Evolutionary conservation across 306 rosid species (phyloP), one percentile per base, ranked within the genome.

Genomic region (Lathyrus aphaca): DNA sequence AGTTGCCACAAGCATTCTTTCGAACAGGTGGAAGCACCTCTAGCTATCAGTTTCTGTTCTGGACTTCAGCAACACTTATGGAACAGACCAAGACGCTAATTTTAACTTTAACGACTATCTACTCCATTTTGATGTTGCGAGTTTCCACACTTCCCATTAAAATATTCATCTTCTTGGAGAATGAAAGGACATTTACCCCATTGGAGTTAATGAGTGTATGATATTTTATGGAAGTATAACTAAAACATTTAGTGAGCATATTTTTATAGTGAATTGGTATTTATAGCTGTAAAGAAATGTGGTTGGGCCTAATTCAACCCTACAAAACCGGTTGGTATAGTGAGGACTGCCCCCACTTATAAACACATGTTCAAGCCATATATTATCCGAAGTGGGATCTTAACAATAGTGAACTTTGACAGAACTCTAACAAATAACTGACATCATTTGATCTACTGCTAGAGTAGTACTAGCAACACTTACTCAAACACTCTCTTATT

Each of bases 171-270:
- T 35, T 35, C 39, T 35, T 35, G 10, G 39, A 35, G 39, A 35
- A 35, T 7, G 39, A 35, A 35, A 35, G 39, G 39, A 35, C 39
- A 35, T 35, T 35, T 35, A 35, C 39, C 39, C 39, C 39, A 7
- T 10, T 35, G 39, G 2, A 7, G 39, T 35, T 35, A 35, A 35
- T 35, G 39, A 35, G 39, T 35, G 39, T 35, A 8, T 35, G 39
- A 35, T 35, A 35, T 58, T 16, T 42, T 32, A 56, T 50, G 43
- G 21, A 50, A 50, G 57, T 65, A n/a, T 3, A 32, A 42, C 53
- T 21, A 54, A 51, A 53, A 56, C 69, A 46, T 27, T 39, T 13
- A 69, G 38, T 63, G 16, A 49, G 64, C n/a, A 64, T 3, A 58
- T 13, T 35, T 35, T 35, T 35, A 2, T 35, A 25, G 29, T 4